Evolutionary conservation across 2,329 filamentous ascomycete species (phyloP), one percentile per base, ranked within the genome.

Genomic region (Curvularia verruculosa): DNA sequence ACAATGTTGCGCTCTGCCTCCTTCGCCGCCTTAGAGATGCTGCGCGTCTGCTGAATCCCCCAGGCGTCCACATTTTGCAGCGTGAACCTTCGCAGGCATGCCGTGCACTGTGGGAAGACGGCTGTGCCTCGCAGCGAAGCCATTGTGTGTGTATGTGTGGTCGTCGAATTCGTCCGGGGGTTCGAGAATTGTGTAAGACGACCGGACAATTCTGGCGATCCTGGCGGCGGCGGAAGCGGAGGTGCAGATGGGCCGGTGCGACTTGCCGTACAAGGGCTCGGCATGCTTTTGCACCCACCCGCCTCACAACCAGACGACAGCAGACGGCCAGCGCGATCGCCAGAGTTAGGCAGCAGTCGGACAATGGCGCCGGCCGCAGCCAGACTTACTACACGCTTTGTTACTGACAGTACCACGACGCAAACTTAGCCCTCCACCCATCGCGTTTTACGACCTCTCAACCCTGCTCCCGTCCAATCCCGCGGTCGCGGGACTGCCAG

Each of bases 1-100:
- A 81, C 78, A 37, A 85, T 77, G 50, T 73, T 72, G 62, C 71
- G 67, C 66, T 77, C 70, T 44, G 66, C 67, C 63, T 73, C 68
- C 64, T 78, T 81, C 21, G 77, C 76, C 41, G 78, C 69, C 69
- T 78, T 80, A 54, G 81, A 80, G 64, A 80, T 79, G 55, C 72
- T 77, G 52, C 81, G 76, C 50, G 77, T 67, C 65, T 82, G 77
- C 63, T 70, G 71, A 43, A 68, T 62, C 47, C 57, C 52, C 67
- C 73, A 66, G 19, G 49, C 63, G 23, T 74, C 68, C 41, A 71
- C 47, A 21, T 62, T 69, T 40, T 72, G 66, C 56, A 67, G 71
- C 58, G 71, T 60, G 58, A 75, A 65, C 52, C 72, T 62, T 37
- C 75, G 71, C 40, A 75, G 59, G 60, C 77, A 79, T 46, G 75